A percentile compares a stretch with the other conserved stretches of the same genome.
Evolutionary conservation across 1,139 yeast species (phyloP).

Genomic region (Lodderomyces elongisporus): DNA sequence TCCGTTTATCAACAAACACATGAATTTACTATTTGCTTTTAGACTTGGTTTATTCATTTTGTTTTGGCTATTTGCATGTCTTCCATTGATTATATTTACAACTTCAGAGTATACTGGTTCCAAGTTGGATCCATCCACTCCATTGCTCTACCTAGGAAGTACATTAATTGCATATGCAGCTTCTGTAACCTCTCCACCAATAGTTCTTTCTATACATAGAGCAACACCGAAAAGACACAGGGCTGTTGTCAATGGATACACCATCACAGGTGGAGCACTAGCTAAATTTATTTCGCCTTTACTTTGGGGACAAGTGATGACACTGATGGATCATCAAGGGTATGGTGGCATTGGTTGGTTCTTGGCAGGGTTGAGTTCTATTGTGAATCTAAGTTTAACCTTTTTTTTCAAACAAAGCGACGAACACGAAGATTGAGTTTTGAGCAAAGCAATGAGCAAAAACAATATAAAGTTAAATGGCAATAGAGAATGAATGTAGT

Average conservation of each 20-base stretch:
- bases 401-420: no score
- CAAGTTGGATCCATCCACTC: conserved; percentile 13
- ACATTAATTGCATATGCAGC: conserved; percentile 26
- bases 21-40: conserved; percentile 44
- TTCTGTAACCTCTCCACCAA: conserved; percentile 41
- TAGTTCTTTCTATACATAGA: conserved; percentile 42
- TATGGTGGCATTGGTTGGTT: conserved; percentile 50
- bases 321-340: conserved; percentile 37
- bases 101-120: conserved; percentile 24
- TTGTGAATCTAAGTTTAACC: no score
- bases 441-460: no score
- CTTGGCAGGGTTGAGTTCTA: conserved; percentile 5
- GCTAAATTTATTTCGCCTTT: conserved; percentile 58
- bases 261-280: conserved; percentile 46
- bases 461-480: no score
- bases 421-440: no score
- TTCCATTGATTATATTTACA: conserved; percentile 50
- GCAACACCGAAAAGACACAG: conserved; percentile 47
- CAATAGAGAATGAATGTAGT: no score
- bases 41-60: conserved; percentile 33
- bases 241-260: conserved; percentile 46
- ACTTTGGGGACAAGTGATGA: conserved; percentile 53
- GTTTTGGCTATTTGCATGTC: conserved; percentile 43
- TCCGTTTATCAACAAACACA: conserved; percentile 50
- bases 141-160: conserved; percentile 18